These are phyloP conservation scores for Pyrenochaeta sp. DNA, from an alignment of 2,329 filamentous ascomycete genomes.

Conservation along the genomic window DNA sequence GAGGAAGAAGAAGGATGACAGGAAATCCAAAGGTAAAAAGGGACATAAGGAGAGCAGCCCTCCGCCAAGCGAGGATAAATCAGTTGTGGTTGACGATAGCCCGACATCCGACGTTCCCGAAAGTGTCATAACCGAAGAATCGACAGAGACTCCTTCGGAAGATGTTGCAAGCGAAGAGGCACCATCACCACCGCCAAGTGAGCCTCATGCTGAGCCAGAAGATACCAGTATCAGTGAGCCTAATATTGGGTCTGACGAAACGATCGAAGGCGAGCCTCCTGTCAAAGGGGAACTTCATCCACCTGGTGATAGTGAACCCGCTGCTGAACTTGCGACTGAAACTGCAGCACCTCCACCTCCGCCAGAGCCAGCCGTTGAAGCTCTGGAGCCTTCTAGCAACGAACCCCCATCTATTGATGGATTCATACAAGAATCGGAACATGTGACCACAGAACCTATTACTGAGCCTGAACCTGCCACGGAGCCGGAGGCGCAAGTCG, in stretches of 20 bases:
- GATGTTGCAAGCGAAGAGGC: conserved; percentile 3
- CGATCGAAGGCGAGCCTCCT: background rate
- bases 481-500: background rate
- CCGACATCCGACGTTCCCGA: conserved; percentile 22
- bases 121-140: conserved; percentile 18
- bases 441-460: background rate
- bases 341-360: conserved; percentile 3
- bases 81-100: background rate
- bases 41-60: conserved; percentile 20
- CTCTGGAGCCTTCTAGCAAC: background rate
- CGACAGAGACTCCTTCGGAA: conserved; percentile 8
- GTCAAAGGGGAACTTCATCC: background rate
- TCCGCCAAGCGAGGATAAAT: conserved; percentile 10
- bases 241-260: background rate
- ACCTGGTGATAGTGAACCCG: background rate
- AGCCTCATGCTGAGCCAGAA: conserved; percentile 3
- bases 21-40: conserved; percentile 31
- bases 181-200: conserved; percentile 7
- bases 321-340: conserved; percentile 3
- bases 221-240: conserved; percentile 2
- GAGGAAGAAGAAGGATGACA: conserved; percentile 38
- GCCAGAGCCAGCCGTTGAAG: background rate
- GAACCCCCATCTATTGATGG: background rate
- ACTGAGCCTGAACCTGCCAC: conserved; percentile 1
- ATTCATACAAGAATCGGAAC: background rate